phyloP scores from a whole-genome alignment of 805 yeast genomes.

The Candida sonorensis region DNA sequence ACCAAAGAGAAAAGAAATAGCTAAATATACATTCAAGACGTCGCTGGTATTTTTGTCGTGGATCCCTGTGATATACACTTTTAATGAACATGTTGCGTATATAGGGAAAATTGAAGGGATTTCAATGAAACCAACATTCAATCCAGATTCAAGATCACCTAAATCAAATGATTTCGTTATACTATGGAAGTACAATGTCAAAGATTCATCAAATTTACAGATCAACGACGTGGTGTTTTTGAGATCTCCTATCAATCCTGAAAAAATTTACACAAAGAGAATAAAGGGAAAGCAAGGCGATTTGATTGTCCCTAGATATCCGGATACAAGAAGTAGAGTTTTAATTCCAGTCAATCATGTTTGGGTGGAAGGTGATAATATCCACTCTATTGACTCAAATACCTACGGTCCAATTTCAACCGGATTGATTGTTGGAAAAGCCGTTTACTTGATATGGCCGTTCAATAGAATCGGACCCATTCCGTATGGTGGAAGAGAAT shows the following conservation, averaged over 20 bases:
- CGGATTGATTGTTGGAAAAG: constrained; percentile 77
- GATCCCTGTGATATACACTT: constrained; percentile 72
- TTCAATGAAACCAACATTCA: constrained; percentile 87
- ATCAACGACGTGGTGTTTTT: constrained; percentile 71
- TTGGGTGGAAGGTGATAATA: constrained; percentile 95
- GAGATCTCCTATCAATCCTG: constrained; percentile 77
- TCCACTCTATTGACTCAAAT: constrained; percentile 79
- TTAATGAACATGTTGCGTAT: constrained; percentile 65
- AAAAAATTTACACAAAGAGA: constrained; percentile 69
- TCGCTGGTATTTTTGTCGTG: constrained; percentile 46
- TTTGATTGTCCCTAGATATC: constrained; percentile 49
- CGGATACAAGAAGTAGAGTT: constrained; percentile 59
- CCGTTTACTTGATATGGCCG: constrained; percentile 66
- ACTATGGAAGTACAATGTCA: constrained; percentile 57
- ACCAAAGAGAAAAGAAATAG: constrained; percentile 8
- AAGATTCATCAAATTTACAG: constrained; percentile 37
- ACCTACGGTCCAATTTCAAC: constrained; percentile 82
- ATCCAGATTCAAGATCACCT: constrained; percentile 44
- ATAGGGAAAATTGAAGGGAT: constrained; percentile 70
- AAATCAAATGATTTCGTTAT: constrained; percentile 54
- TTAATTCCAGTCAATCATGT: constrained; percentile 71
- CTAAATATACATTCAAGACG: constrained; percentile 23
- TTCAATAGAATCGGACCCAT: constrained; percentile 43
- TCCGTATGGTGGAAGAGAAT: constrained; percentile 49
- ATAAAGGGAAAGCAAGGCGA: constrained; percentile 75